Evolutionary conservation across 495 filamentous ascomycete species (phyloP).

Genomic region (Physcia stellaris): DNA sequence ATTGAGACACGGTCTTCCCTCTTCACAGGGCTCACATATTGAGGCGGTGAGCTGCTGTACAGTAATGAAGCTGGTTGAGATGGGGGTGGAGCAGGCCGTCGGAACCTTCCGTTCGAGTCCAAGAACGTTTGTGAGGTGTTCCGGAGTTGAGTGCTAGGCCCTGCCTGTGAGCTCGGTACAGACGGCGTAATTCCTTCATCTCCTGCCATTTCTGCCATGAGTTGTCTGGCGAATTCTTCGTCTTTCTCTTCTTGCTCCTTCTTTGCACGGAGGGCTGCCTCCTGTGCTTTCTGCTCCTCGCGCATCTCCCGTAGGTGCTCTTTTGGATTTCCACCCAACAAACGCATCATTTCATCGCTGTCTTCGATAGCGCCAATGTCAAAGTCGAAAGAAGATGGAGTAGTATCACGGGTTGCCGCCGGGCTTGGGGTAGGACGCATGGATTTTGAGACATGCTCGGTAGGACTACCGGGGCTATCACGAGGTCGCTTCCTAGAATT

Average conservation of each 20-base stretch:
- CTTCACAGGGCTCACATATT: not conserved
- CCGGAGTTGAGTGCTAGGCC: constrained; percentile 1
- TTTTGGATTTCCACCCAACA: constrained; percentile 20
- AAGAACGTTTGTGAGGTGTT: constrained; percentile 10
- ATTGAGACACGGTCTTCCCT: not conserved
- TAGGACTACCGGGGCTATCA: constrained; percentile 5
- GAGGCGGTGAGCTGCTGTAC: too few species aligned
- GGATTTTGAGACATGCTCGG: constrained; percentile 10
- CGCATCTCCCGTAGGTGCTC: constrained; percentile 22
- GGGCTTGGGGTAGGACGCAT: constrained; percentile 21
- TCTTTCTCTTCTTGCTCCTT: constrained; percentile 31
- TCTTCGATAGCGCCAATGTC: constrained; percentile 11
- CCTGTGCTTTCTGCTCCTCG: constrained; percentile 25
- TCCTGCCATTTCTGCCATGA: constrained; percentile 19
- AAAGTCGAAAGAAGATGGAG: constrained; percentile 16
- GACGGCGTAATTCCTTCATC: constrained; percentile 11
- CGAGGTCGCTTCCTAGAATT: constrained; percentile 16
- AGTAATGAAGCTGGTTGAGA: too few species aligned
- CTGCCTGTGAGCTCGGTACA: constrained; percentile 4
- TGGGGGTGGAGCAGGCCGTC: constrained; percentile 1
- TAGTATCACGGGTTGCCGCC: constrained; percentile 15
- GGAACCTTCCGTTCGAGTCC: constrained; percentile 16
- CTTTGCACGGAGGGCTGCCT: constrained; percentile 21
- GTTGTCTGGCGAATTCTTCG: constrained; percentile 31
- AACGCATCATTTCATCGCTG: constrained; percentile 13